A percentile compares a stretch with the other conserved stretches of the same genome.
These are phyloP conservation scores for Umbelopsis isabellina DNA, from an alignment of 192 early-diverging fungal species.

Conservation along the genomic window DNA sequence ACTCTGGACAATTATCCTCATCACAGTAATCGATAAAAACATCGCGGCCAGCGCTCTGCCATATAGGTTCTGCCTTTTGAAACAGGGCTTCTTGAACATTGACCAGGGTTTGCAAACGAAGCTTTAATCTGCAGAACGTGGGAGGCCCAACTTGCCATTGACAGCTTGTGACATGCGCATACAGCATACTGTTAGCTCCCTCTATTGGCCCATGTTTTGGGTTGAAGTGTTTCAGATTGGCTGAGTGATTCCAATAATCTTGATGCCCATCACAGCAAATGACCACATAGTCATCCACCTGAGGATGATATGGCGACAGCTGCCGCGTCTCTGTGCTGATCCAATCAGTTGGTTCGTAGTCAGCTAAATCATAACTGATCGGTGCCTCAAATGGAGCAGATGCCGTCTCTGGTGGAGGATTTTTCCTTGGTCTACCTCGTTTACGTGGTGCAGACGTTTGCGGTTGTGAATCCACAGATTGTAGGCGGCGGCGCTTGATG, in stretches of 20 bases:
- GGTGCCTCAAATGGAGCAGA: not conserved
- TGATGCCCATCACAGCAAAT: conserved; percentile 61
- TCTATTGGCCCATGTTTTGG: conserved; percentile 37
- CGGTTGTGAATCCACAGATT: conserved; percentile 22
- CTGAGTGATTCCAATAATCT: conserved; percentile 54
- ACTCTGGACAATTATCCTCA: conserved; percentile 70
- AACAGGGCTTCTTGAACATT: conserved; percentile 51
- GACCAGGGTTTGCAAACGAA: conserved; percentile 48
- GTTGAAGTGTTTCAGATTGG: conserved; percentile 36
- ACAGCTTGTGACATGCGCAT: conserved; percentile 59
- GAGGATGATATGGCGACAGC: conserved; percentile 63
- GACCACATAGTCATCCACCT: conserved; percentile 62
- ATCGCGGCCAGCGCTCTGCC: conserved; percentile 34
- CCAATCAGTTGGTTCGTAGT: conserved; percentile 56
- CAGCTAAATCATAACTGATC: conserved; percentile 13
- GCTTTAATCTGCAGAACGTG: conserved; percentile 61
- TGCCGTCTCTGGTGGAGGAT: conserved; percentile 6
- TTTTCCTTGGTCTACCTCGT: conserved; percentile 22
- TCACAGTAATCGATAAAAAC: conserved; percentile 71
- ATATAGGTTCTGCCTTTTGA: conserved; percentile 31
- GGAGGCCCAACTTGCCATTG: conserved; percentile 72
- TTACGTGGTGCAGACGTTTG: not conserved
- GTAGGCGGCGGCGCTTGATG: conserved; percentile 7
- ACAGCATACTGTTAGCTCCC: conserved; percentile 42
- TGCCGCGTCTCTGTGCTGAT: conserved; percentile 44